Conservation (phyloP, 305 asterid species). For the Petunia hybrid region DNA sequence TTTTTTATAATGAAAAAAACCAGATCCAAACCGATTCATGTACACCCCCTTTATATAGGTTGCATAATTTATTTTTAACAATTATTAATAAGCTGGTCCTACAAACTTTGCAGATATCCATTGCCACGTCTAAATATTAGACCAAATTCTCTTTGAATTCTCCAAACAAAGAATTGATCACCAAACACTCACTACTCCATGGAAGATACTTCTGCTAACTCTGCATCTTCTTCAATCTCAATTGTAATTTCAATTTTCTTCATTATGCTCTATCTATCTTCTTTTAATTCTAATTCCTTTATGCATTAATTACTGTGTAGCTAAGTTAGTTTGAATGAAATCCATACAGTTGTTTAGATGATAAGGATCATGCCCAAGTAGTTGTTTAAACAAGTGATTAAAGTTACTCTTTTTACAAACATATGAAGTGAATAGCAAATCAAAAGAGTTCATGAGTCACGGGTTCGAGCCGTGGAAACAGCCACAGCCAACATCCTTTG, state of each 20-base stretch:
- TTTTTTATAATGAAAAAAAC: too few relatives aligned
- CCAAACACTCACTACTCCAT: not conserved
- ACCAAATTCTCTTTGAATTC: not conserved
- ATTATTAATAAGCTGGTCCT: not conserved
- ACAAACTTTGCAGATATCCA: not conserved
- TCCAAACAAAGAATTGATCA: not conserved
- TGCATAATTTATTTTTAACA: not conserved
- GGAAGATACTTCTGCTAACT: not conserved
- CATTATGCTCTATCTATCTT: not conserved
- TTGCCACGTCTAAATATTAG: not conserved
- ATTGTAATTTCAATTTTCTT: conserved; percentile 26
- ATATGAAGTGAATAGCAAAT: conserved; percentile 11
- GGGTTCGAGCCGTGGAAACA: too few relatives aligned
- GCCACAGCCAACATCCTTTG: too few relatives aligned
- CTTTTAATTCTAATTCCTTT: not conserved
- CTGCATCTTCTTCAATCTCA: conserved; percentile 14
- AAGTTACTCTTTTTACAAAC: not conserved
- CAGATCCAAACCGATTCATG: too few relatives aligned
- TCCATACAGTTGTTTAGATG: not conserved
- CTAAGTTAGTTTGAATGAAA: not conserved
- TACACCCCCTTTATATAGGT: too few relatives aligned
- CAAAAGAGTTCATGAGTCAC: not conserved
- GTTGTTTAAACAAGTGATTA: conserved; percentile 1
- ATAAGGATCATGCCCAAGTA: not conserved
- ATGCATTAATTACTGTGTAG: not conserved